Conservation (phyloP, 148 eudicot species). For the Drosera capensis region DNA sequence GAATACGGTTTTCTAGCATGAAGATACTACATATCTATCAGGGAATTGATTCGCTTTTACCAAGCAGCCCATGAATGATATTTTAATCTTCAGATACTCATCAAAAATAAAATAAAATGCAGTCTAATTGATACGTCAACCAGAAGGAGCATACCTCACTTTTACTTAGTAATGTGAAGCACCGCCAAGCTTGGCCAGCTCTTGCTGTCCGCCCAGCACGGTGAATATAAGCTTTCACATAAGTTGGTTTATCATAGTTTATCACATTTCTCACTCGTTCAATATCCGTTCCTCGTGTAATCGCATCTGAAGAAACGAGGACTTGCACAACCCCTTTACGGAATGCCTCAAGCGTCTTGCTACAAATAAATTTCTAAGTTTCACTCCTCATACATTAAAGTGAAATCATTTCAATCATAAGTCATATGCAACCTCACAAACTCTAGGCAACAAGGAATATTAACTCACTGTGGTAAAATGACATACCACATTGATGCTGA, state of each 20-base stretch:
- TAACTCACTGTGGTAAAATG: too few species aligned
- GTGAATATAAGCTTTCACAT: constrained; percentile 79
- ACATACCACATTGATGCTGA: constrained; percentile 83
- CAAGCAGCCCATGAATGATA: not conserved
- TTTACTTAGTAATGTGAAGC: constrained; percentile 64
- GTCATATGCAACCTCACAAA: not conserved
- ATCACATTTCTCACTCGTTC: constrained; percentile 88
- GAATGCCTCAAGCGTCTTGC: constrained; percentile 69
- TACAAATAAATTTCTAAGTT: constrained; percentile 9
- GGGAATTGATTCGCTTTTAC: too few species aligned
- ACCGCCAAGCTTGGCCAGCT: constrained; percentile 74
- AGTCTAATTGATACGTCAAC: too few species aligned
- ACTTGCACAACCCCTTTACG: constrained; percentile 54
- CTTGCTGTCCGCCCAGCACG: constrained; percentile 98
- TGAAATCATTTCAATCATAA: too few species aligned
- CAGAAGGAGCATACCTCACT: constrained; percentile 44
- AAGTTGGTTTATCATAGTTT: constrained; percentile 74
- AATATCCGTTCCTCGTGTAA: constrained; percentile 97
- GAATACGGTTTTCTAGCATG: too few species aligned
- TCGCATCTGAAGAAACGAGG: constrained; percentile 81
- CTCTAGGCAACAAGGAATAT: not conserved
- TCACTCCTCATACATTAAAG: not conserved
- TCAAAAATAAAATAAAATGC: not conserved
- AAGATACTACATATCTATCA: too few species aligned
- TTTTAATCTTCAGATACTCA: not conserved